Percentiles rank a stretch among this genome's conserved stretches.
Evolutionary conservation across 495 filamentous ascomycete genomes (phyloP).

Genomic region (Aspergillus sclerotioniger): DNA sequence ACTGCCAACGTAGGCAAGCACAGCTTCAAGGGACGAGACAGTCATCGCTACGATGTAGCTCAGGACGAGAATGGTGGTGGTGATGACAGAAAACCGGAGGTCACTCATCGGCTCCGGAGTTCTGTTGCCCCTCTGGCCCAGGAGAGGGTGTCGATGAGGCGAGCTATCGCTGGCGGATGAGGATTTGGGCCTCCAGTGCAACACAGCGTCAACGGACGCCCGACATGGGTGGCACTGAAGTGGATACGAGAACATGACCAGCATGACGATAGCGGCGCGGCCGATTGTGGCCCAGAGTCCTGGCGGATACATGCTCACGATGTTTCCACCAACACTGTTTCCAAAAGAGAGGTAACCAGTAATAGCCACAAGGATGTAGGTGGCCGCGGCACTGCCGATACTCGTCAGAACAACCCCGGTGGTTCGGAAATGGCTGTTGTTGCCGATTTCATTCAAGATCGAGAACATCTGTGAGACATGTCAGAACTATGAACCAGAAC

Average conservation of each 20-base stretch:
- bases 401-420: conserved; percentile 77
- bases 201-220: conserved; percentile 85
- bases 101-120: conserved; percentile 69
- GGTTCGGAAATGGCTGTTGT: conserved; percentile 79
- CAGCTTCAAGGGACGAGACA: conserved; percentile 82
- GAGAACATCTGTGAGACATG: conserved; percentile 80
- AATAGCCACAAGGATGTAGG: conserved; percentile 89
- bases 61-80: conserved; percentile 75
- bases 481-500: background rate
- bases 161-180: conserved; percentile 41
- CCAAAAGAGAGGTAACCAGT: conserved; percentile 96
- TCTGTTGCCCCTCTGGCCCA: conserved; percentile 34
- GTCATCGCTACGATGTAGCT: conserved; percentile 87
- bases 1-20: conserved; percentile 91
- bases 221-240: conserved; percentile 94
- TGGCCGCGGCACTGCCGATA: conserved; percentile 73
- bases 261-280: conserved; percentile 89
- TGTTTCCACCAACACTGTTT: conserved; percentile 81
- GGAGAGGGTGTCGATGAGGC: conserved; percentile 45
- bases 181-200: conserved; percentile 79
- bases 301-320: conserved; percentile 86
- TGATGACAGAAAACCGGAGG: conserved; percentile 83
- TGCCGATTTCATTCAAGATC: conserved; percentile 88
- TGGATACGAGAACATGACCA: conserved; percentile 96
- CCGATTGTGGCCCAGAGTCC: conserved; percentile 86